Evolutionary conservation across 805 yeast species (phyloP).

Genomic region (Yarrowia divulgata): DNA sequence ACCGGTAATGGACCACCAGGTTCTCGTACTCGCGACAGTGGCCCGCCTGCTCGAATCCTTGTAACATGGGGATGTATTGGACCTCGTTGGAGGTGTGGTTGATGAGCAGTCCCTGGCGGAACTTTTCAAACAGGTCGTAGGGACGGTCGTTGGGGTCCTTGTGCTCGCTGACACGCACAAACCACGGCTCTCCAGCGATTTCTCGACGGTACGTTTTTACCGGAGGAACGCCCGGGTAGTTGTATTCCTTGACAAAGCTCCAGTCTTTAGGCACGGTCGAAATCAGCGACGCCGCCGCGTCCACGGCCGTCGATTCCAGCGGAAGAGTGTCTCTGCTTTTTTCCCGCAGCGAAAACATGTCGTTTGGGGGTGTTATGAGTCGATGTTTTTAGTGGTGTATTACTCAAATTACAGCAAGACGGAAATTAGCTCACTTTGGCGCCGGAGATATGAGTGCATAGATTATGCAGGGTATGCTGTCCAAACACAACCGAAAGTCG

Average conservation of each 20-base stretch:
- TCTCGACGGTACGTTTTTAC: slow-evolving; percentile 46
- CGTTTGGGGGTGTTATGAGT: neutral
- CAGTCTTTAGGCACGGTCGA: slow-evolving; percentile 12
- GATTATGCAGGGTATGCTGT: no score
- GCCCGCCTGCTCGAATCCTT: slow-evolving; percentile 43
- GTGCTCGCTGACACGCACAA: slow-evolving; percentile 51
- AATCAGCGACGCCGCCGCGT: slow-evolving; percentile 13
- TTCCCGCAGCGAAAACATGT: slow-evolving; percentile 28
- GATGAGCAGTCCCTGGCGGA: slow-evolving; percentile 47
- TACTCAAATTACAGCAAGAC: neutral
- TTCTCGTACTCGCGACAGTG: slow-evolving; percentile 44
- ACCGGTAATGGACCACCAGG: slow-evolving; percentile 47
- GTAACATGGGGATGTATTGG: slow-evolving; percentile 51
- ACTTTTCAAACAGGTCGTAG: slow-evolving; percentile 45
- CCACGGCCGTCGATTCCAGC: slow-evolving; percentile 16
- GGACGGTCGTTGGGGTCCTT: slow-evolving; percentile 42
- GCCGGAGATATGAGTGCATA: neutral
- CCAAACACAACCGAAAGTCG: no score
- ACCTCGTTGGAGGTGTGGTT: slow-evolving; percentile 53
- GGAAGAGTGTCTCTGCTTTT: slow-evolving; percentile 30
- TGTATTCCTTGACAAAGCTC: slow-evolving; percentile 19
- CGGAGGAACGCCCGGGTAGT: slow-evolving; percentile 15
- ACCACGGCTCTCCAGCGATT: slow-evolving; percentile 50
- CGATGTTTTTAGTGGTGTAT: neutral
- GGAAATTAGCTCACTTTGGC: neutral